Base-by-base conservation (phyloP, 1,284 basidiomycete species). In the Blastosporella zonata region DNA sequence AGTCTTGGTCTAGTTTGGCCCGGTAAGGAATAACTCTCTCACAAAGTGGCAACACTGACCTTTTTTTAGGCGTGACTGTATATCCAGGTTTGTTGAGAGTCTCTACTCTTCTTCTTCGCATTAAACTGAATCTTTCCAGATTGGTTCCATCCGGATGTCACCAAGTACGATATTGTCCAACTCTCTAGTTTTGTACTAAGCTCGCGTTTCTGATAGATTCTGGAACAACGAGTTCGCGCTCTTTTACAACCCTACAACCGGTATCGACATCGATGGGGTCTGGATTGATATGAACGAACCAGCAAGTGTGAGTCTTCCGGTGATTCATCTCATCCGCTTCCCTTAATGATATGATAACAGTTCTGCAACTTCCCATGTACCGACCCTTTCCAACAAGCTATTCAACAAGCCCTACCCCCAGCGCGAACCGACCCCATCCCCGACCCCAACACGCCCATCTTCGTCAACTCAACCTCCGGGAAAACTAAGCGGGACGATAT, bases 281-380 rank as follows among this genome's bases (percentile, higher is more conserved):
- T 86, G 83, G 84, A 84, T 85, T 34, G 83, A 85, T 56, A 86
- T 86, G 82, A 86, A 86, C 60, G 84, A 86, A 52, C 82, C 84
- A 9, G 63, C 82, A 2, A 84, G 75, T 54, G 80, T 82, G 55
- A 17, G 72, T 55, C 25, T 37, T 31, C 29, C 17, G 31, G 13
- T 13, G 29, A 4, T 35, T 23, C 17, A 39, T 20, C 22, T 23
- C 29, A 31, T 27, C 3, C 52, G 12, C 22, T 40, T 20, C 17
- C 7, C 2, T 8, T 51, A 9, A 45, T 21, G 27, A 13, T n/a
- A 37, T 2, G 29, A 21, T 31, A 6, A 40, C 50, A 82, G 80
- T 84, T 84, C 68, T 84, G 81, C 62, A 64, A 68, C 43, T 67
- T 74, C 22, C 82, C 82, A 0, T 84, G 82, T 55, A 67, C 67